phyloP scores from a whole-genome alignment of 257 asterid genomes.

The Plantago ovata region DNA sequence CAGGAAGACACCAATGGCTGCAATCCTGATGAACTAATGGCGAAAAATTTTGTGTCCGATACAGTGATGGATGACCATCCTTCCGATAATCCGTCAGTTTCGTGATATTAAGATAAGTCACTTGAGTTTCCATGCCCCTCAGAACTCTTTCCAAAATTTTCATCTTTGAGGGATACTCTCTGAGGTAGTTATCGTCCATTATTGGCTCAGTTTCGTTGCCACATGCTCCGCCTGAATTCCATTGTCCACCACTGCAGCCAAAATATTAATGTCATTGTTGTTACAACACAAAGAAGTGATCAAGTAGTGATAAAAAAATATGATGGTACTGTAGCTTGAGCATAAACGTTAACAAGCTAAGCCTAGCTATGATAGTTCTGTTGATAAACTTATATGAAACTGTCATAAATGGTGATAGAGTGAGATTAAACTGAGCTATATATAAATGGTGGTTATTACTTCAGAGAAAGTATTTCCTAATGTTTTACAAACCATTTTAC shows the following conservation, averaged over 20 bases:
- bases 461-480: too few relatives aligned
- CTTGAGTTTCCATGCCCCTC: slow-evolving; percentile 46
- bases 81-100: slow-evolving; percentile 58
- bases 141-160: slow-evolving; percentile 39
- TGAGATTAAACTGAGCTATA: too few relatives aligned
- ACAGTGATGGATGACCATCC: slow-evolving; percentile 69
- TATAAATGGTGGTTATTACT: too few relatives aligned
- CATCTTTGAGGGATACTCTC: slow-evolving; percentile 52
- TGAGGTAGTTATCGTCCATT: slow-evolving; percentile 49
- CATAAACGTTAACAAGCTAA: too few relatives aligned
- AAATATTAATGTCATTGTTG: neutral
- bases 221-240: slow-evolving; percentile 74
- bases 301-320: neutral
- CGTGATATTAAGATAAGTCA: slow-evolving; percentile 52
- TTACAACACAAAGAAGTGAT: neutral
- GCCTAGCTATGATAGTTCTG: too few relatives aligned
- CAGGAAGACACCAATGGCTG: slow-evolving; percentile 72
- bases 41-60: slow-evolving; percentile 32
- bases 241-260: slow-evolving; percentile 59
- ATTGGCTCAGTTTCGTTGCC: slow-evolving; percentile 61
- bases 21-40: slow-evolving; percentile 48
- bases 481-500: too few relatives aligned
- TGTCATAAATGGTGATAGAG: too few relatives aligned
- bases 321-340: neutral
- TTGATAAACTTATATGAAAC: too few relatives aligned